phyloP scores from a whole-genome alignment of 257 asterid genomes.

The Coffea canephora region DNA sequence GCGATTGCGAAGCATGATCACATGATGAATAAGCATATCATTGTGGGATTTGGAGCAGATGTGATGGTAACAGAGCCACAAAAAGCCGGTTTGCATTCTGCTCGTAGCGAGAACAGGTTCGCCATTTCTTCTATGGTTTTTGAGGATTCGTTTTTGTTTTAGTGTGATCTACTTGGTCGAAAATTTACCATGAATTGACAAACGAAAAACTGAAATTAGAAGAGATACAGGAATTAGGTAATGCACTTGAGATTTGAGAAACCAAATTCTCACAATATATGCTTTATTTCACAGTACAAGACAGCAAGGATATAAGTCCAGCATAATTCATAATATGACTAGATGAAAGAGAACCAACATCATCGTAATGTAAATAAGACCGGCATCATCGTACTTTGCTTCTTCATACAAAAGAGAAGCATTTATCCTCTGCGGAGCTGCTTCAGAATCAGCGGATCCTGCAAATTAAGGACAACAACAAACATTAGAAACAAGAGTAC shows the following conservation, averaged over 20 bases:
- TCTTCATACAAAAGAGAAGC: conserved; percentile 11
- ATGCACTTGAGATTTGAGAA: background rate
- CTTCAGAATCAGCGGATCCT: conserved; percentile 23
- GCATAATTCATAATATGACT: background rate
- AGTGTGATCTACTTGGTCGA: no score
- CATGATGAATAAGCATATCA: no score
- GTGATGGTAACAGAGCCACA: no score
- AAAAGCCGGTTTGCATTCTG: no score
- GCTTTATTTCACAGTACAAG: background rate
- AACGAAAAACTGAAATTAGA: no score
- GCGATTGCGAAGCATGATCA: no score
- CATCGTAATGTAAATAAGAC: background rate
- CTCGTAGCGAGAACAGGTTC: no score
- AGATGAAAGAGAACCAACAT: no score
- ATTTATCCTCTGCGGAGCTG: background rate
- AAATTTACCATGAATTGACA: no score
- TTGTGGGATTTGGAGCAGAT: background rate
- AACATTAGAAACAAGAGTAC: background rate
- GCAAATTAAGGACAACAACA: conserved; percentile 2
- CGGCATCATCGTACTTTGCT: background rate
- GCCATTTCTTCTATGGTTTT: no score
- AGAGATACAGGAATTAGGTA: background rate
- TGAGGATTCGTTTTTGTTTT: no score
- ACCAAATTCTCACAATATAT: background rate
- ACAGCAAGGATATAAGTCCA: background rate